Conservation (phyloP, 1,284 basidiomycete genomes). For the Malassezia equina region DNA sequence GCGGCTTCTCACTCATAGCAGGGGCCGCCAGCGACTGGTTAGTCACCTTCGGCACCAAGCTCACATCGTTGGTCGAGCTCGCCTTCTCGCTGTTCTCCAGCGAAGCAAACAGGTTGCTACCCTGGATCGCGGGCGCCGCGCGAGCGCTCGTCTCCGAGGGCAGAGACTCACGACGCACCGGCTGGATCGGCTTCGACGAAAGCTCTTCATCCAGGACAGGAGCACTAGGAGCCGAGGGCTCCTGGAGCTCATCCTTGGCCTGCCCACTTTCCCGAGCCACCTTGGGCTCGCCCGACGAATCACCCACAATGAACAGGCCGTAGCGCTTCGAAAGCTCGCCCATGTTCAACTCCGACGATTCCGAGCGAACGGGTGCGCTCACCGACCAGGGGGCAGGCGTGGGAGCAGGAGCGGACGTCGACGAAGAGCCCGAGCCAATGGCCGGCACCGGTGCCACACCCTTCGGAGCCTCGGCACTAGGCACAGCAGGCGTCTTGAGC, state of each 20-base stretch:
- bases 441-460: not conserved
- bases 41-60: not conserved
- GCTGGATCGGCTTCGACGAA: not conserved
- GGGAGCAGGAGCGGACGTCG: not conserved
- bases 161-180: not conserved
- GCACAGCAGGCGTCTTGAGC: not conserved
- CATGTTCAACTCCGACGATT: not conserved
- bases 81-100: not conserved
- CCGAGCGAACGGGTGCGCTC: not conserved
- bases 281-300: not conserved
- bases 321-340: not conserved
- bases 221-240: slow-evolving; percentile 2
- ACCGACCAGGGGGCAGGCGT: not conserved
- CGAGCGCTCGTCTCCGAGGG: not conserved
- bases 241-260: not conserved
- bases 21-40: not conserved
- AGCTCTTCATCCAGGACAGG: not conserved
- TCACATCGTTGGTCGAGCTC: not conserved
- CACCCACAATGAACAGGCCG: slow-evolving; percentile 4
- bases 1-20: too few species aligned
- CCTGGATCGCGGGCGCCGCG: not conserved
- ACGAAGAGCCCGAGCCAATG: not conserved
- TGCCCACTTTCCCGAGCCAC: not conserved
- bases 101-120: not conserved
- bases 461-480: not conserved